Base-by-base conservation (phyloP, 2,329 filamentous ascomycete genomes). In the Ilyonectria sp. region DNA sequence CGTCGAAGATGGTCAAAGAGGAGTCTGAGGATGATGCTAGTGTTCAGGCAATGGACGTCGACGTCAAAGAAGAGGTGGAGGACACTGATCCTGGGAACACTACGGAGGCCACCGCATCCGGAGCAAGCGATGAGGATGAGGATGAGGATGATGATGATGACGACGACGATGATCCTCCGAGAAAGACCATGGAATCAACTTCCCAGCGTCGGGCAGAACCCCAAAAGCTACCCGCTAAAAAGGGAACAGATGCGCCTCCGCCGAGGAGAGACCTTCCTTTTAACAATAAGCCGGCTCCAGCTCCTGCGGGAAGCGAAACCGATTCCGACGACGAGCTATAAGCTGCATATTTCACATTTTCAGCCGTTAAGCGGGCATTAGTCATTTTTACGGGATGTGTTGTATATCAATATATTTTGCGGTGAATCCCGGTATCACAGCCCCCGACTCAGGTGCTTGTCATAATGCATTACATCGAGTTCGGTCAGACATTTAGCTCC, bases 291-390 rank as follows among this genome's bases (percentile, higher is more conserved):
- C 67, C 79, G 3, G 65, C 79, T 6, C 56, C 58, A 13, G 46
- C 63, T 19, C 62, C 73, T 10, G 77, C 77, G 11, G 81, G 75
- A 17, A 85, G 83, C 54, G 86, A 89, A 60, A 87, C 86, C 0
- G 86, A 86, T n/a, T 87, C 86, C 1, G 87, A 88, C 67, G 87
- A 89, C 71, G 87, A 90, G 73, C 71, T 89, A 64, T 89, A 75
- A 82, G 55, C 29, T 52, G 66, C 17, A 55, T 66, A 4, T 69
- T 31, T 49, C 15, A 37, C 37, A 50, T 43, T 15, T 69, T 60
- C 53, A 43, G 37, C 9, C 10, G 17, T 58, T 57, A 8, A 50
- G 43, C 31, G n/a, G 31, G 10, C 31, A 53, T 35, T 35, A 10
- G 11, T 35, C 50, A 44, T 44, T 37, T 37, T 33, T 35, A 44